Conservation (phyloP, 2,329 filamentous ascomycete genomes). For the Aureobasidium sp. region DNA sequence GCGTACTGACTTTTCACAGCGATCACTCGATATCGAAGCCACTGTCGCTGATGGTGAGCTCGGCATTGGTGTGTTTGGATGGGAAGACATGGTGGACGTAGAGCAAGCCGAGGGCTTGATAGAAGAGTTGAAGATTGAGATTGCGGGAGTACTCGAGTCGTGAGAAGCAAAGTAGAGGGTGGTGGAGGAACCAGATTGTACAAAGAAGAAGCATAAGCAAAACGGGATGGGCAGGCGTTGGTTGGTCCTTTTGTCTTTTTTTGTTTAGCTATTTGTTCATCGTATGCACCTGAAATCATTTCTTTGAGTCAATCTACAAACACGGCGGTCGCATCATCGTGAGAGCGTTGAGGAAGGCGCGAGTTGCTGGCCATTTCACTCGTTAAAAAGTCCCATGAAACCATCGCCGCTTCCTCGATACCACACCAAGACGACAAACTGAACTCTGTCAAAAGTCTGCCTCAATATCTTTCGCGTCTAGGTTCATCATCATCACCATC, state of each 20-base stretch:
- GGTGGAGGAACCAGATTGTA: not conserved
- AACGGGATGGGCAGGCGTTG: not conserved
- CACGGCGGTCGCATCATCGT: not conserved
- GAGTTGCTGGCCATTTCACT: not conserved
- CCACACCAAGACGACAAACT: not conserved
- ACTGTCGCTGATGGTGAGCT: slow-evolving; percentile 43
- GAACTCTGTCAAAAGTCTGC: not conserved
- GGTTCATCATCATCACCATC: not conserved
- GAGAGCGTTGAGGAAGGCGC: not conserved
- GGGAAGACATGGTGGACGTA: slow-evolving; percentile 37
- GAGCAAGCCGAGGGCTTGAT: slow-evolving; percentile 30
- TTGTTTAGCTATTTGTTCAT: not conserved
- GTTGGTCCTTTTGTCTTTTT: not conserved
- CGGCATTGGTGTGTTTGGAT: slow-evolving; percentile 48
- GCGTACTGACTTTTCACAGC: slow-evolving; percentile 31
- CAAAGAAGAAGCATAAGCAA: not conserved
- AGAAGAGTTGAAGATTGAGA: slow-evolving; percentile 14
- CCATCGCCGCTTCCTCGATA: not conserved
- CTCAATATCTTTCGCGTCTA: not conserved
- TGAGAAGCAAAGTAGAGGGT: not conserved
- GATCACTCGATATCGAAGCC: slow-evolving; percentile 50
- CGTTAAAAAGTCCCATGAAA: not conserved
- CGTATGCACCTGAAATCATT: not conserved
- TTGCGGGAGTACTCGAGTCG: slow-evolving; percentile 16
- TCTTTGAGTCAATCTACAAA: rapidly evolving